Evolutionary conservation across 164 flowering plant genomes (phyloP), one percentile per base, ranked within the genome.

Genomic region (Malania oleifera): DNA sequence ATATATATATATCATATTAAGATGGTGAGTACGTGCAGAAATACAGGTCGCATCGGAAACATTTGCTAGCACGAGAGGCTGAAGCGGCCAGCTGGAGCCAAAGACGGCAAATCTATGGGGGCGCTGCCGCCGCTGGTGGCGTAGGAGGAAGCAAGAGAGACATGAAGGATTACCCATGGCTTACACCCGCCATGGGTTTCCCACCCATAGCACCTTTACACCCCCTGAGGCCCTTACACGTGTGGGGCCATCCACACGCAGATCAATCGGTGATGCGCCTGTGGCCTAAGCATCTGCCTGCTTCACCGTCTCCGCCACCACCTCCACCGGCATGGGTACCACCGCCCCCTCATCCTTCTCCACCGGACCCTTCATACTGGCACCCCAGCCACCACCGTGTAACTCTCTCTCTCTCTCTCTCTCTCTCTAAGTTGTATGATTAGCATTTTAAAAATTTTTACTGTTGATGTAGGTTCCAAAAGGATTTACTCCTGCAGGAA

Each of bases 71-170:
- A 0, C 74, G 97, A 22, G 97, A 93, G 52, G 96, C 91, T 1
- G 97, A 85, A 70, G 97, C 96, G 14, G 97, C 89, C 5, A 84
- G 73, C 66, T 89, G 96, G 98, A 86, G 70, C 67, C 95, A 87
- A 47, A 75, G 85, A 59, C 66, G 92, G 64, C 95, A 87, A 59
- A 76, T 82, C 54, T 82, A 81, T 40, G 64, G 70, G 3, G 75
- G 66, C 1, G 57, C 66, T 11, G 72, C 64, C 0, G 73, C 46
- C 2, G 4, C 46, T 1, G 66, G 68, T 0, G 78, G 71, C n/a
- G n/a, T n/a, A 44, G 79, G 76, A 50, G 67, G 59, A 15, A 68
- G 64, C 19, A 81, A 71, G 71, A 69, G 77, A 56, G 78, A 81
- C 6, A 67, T 72, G 64, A 74, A 29, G 17, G 9, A 5, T 6